Evolutionary conservation across 169 alveolate species (phyloP).

Genomic region (Eimeria maxima): DNA sequence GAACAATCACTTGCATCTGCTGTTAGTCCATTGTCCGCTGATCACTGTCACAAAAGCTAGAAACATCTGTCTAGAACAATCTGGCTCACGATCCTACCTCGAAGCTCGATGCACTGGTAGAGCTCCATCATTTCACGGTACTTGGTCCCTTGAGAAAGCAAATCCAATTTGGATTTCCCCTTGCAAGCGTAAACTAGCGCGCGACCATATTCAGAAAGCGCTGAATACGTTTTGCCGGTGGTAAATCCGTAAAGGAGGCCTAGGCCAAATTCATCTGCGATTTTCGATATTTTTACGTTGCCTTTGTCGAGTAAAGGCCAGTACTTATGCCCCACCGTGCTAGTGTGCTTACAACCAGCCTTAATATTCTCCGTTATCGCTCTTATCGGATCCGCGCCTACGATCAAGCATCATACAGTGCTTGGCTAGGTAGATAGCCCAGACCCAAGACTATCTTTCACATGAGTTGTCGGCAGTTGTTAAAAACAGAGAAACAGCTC

Average conservation of each 20-base stretch:
- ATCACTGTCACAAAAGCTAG: not conserved
- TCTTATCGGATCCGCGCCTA: constrained; percentile 55
- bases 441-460: not conserved
- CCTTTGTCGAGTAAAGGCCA: constrained; percentile 21
- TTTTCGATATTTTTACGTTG: not conserved
- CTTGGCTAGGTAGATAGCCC: too few relatives aligned
- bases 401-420: not conserved
- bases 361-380: not conserved
- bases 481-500: not conserved
- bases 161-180: not conserved
- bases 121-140: constrained; percentile 21
- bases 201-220: constrained; percentile 35
- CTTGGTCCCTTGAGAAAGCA: not conserved
- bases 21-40: not conserved
- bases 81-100: not conserved
- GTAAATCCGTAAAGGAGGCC: constrained; percentile 41
- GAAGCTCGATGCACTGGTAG: constrained; percentile 55
- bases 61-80: not conserved
- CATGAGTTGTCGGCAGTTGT: not conserved
- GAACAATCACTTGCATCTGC: not conserved
- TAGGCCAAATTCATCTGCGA: constrained; percentile 8
- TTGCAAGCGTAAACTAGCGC: constrained; percentile 60
- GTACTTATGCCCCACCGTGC: not conserved
- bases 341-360: not conserved
- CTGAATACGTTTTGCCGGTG: constrained; percentile 1